Base-by-base conservation (phyloP, 768 basidiomycete genomes). In the Lactarius psammicola region DNA sequence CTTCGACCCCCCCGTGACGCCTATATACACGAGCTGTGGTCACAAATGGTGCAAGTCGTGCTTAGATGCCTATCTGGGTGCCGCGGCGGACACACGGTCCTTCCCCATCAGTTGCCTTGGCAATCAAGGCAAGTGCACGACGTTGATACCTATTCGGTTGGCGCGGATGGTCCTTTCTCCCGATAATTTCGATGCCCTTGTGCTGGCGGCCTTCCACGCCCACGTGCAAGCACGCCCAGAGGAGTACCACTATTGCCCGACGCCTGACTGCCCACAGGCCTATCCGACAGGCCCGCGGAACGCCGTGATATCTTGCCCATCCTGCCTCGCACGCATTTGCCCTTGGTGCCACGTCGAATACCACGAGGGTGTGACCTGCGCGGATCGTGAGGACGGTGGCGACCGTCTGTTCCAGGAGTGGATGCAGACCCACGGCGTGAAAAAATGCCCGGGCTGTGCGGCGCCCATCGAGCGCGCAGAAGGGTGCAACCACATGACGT, bases 401-500 rank as follows among this genome's bases (percentile, higher is more conserved):
- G 75, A 74, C 57, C 83, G 77, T 55, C 75, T 85, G 8, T 90
- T 90, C 80, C 76, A 81, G 60, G 80, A 82, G 65, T 94, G 91
- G 91, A 80, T 82, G 63, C 76, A 73, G 68, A 73, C 74, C 42
- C 82, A 89, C 69, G 85, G 87, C 69, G 88, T 91, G 62, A 89
- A 92, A 78, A 77, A 80, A 36, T 94, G 91, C 73, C 91, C 91
- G 2, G 81, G 82, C 0, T 94, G 91, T 77, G 82, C 82, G 61
- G 81, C 82, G 8, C 80, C 82, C 7, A 92, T 94, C 68, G 89
- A 93, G 75, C 85, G 87, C 46, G 78, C 77, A 33, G 87, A 85
- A 67, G 91, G 91, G 0, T 94, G 91, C 75, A 89, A 94, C 76
- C 91, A 94, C 74, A 85, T 94, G 81, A 86, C 84, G n/a, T 94